Evolutionary conservation across 805 yeast species (phyloP).

Genomic region (Yarrowia sp.): DNA sequence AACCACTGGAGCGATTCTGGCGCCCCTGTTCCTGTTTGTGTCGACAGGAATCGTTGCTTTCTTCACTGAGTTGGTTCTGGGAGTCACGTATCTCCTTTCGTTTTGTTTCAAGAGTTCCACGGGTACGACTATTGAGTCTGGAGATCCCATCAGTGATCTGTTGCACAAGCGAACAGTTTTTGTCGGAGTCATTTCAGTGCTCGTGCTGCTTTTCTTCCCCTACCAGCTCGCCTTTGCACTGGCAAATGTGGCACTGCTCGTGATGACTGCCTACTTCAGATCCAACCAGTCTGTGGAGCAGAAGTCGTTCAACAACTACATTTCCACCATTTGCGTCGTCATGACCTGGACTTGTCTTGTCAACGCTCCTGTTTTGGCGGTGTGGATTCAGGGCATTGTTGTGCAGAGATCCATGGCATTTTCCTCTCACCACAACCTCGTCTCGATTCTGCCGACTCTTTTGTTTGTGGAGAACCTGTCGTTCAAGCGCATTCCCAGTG

Average conservation of each 20-base stretch:
- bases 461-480: slow-evolving; percentile 55
- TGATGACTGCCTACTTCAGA: slow-evolving; percentile 44
- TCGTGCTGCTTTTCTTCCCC: slow-evolving; percentile 48
- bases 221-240: slow-evolving; percentile 74
- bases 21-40: background rate
- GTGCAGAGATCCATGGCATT: slow-evolving; percentile 84
- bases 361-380: slow-evolving; percentile 72
- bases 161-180: background rate
- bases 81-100: background rate
- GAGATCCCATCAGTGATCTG: background rate
- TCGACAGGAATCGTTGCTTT: slow-evolving; percentile 9
- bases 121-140: background rate
- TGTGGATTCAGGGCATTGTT: slow-evolving; percentile 75
- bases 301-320: slow-evolving; percentile 51
- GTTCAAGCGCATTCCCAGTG: slow-evolving; percentile 44
- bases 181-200: background rate
- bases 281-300: background rate
- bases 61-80: background rate
- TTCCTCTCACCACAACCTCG: slow-evolving; percentile 77
- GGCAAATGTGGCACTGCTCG: slow-evolving; percentile 55
- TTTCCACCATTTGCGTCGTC: slow-evolving; percentile 57
- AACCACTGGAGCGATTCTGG: slow-evolving; percentile 1
- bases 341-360: slow-evolving; percentile 79
- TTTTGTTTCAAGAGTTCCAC: background rate
- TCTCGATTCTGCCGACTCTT: slow-evolving; percentile 74